Conservation (phyloP, 2,329 filamentous ascomycete genomes). For the Epichloe gansuensis region DNA sequence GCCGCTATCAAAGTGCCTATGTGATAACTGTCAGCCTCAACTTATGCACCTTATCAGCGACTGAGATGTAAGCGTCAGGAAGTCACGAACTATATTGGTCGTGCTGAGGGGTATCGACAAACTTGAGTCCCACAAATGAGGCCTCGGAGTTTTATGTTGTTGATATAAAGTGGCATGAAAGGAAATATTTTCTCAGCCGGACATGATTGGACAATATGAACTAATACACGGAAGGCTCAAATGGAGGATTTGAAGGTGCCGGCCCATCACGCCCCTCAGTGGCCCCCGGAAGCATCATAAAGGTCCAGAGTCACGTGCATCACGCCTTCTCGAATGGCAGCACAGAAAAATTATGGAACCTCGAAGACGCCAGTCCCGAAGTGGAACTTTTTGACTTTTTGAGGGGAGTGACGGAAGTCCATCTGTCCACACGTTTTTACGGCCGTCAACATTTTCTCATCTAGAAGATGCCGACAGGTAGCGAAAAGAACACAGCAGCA, state of each 20-base stretch:
- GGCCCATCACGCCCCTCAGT: slow-evolving; percentile 13
- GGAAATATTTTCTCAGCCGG: neutral
- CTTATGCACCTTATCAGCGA: slow-evolving; percentile 1
- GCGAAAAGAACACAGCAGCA: neutral
- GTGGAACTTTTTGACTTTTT: neutral
- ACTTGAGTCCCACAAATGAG: neutral
- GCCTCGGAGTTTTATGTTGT: neutral
- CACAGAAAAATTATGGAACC: slow-evolving; percentile 10
- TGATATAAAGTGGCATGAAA: slow-evolving; percentile 1
- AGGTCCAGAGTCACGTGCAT: slow-evolving; percentile 13
- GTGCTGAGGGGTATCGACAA: neutral
- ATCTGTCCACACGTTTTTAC: neutral
- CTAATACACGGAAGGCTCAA: slow-evolving; percentile 12
- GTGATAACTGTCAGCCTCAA: slow-evolving; percentile 5
- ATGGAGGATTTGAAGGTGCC: slow-evolving; percentile 13
- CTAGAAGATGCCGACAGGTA: neutral
- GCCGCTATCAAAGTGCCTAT: slow-evolving; percentile 1
- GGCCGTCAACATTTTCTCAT: neutral
- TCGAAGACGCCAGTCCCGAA: slow-evolving; percentile 5
- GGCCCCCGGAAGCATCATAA: slow-evolving; percentile 9
- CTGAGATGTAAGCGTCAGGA: slow-evolving; percentile 8
- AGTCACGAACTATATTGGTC: slow-evolving; percentile 8
- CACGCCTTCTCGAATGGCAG: slow-evolving; percentile 2
- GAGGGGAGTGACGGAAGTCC: neutral
- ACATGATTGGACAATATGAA: slow-evolving; percentile 10